These are phyloP conservation scores for Cichorium intybus DNA, from an alignment of 140 eudicot species.

Conservation along the genomic window DNA sequence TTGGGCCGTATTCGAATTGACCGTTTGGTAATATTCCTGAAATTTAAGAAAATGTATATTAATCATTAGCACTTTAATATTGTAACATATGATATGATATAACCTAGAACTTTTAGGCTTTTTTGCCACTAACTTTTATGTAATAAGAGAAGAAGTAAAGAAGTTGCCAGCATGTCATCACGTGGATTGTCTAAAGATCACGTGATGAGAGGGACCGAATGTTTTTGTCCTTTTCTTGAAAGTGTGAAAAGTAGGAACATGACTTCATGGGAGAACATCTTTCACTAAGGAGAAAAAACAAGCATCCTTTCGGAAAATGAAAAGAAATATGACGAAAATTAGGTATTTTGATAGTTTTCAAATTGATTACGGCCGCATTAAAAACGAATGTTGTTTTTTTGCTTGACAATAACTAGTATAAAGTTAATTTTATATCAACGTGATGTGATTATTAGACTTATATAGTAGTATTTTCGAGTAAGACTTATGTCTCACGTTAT, in stretches of 20 bases:
- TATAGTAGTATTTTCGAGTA: background rate
- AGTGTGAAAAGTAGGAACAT: constrained; percentile 2
- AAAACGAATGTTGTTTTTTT: too few relatives aligned
- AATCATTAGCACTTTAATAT: background rate
- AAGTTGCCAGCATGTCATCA: constrained; percentile 25
- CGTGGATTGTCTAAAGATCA: constrained; percentile 32
- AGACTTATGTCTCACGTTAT: too few relatives aligned
- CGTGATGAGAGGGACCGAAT: constrained; percentile 31
- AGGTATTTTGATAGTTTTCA: background rate
- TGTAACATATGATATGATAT: background rate
- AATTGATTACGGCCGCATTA: background rate
- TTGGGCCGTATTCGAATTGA: constrained; percentile 65
- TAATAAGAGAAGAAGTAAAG: constrained; percentile 15
- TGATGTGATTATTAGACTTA: background rate
- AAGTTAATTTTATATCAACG: background rate
- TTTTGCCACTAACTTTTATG: background rate
- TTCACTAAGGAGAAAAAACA: background rate
- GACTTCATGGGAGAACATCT: constrained; percentile 11
- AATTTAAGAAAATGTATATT: background rate
- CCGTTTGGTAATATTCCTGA: constrained; percentile 73
- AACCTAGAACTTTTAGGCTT: too few relatives aligned
- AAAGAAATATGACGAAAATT: background rate
- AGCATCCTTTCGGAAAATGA: background rate
- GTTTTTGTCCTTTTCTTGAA: constrained; percentile 24
- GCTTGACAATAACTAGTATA: too few relatives aligned